Base-by-base conservation (phyloP, 2,329 filamentous ascomycete species). In the Dryadomyces sulphureus region DNA sequence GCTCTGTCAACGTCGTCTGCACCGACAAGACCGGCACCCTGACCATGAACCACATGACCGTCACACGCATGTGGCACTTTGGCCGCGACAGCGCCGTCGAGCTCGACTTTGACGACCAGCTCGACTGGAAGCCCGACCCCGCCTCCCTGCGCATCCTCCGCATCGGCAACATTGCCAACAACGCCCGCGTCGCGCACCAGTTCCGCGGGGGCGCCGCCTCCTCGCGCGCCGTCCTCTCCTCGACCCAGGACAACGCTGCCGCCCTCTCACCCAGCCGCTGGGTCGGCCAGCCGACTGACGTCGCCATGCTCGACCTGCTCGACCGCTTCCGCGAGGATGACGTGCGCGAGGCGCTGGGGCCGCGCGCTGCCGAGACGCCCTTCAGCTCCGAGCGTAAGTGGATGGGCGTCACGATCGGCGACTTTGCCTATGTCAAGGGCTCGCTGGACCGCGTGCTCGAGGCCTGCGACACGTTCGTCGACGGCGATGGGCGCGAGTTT, bases 1-100 rank as follows among this genome's bases (percentile, higher is more conserved):
- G 93, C 8, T 95, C 89, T n/a, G 92, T 98, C 49, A 98, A 96
- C 57, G 89, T 98, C n/a, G 87, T 98, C 7, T 98, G 93, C 67
- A 95, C 88, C 54, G 92, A 98, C 69, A 98, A 98, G 67, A 98
- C 92, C 3, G 46, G 90, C 27, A 98, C 92, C 1, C 67, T 98
- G 50, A 98, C 92, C 0, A 88, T 89, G 59, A 98, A 96, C 59
- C 92, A 98, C 60, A 96, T 98, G 92, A 94, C 92, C 1, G 88
- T 88, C 0, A 89, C 88, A 16, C 94, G 92, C 58, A 80, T 98
- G 69, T 98, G 92, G 92, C 85, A 90, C 60, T 94, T 94, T 61
- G 86, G 88, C 52, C 73, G 75, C 17, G 62, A 67, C 17, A 63
- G 63, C 2, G 63, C 70, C 8, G 56, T 77, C 19, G 66, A 76